Evolutionary conservation across 257 asterid genomes (phyloP).

Genomic region (Solanum piurae): DNA sequence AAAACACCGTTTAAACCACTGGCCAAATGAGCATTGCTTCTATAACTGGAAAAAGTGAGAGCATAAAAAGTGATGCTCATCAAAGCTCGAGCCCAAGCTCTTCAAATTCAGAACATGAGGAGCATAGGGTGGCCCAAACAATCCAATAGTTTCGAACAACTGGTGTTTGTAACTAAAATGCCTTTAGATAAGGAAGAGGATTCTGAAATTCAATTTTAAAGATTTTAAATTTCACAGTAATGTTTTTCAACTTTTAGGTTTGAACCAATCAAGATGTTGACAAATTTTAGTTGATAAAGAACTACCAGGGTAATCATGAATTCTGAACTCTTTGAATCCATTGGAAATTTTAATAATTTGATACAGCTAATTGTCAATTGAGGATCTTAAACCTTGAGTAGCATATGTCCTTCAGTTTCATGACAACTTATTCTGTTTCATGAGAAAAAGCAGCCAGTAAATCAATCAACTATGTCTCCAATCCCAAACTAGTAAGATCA

Average conservation of each 20-base stretch:
- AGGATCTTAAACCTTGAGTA: not conserved
- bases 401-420: not conserved
- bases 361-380: not conserved
- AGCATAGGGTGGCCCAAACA: not conserved
- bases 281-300: not conserved
- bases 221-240: not conserved
- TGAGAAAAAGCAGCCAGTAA: not conserved
- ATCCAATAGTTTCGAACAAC: not conserved
- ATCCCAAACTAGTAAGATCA: not conserved
- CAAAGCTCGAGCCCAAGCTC: not conserved
- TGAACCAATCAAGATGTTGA: not conserved
- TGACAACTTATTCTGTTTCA: not conserved
- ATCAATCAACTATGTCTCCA: not conserved
- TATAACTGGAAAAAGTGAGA: not conserved
- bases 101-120: not conserved
- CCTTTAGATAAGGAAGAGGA: not conserved
- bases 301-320: not conserved
- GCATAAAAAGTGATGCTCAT: not conserved
- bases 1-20: not conserved
- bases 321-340: not conserved
- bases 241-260: not conserved
- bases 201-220: not conserved
- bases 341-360: not conserved
- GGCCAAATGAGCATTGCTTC: not conserved
- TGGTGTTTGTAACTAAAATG: not conserved